These are phyloP conservation scores for Alternaria triticimaculans DNA, from an alignment of 2,329 filamentous ascomycete genomes.

Conservation along the genomic window DNA sequence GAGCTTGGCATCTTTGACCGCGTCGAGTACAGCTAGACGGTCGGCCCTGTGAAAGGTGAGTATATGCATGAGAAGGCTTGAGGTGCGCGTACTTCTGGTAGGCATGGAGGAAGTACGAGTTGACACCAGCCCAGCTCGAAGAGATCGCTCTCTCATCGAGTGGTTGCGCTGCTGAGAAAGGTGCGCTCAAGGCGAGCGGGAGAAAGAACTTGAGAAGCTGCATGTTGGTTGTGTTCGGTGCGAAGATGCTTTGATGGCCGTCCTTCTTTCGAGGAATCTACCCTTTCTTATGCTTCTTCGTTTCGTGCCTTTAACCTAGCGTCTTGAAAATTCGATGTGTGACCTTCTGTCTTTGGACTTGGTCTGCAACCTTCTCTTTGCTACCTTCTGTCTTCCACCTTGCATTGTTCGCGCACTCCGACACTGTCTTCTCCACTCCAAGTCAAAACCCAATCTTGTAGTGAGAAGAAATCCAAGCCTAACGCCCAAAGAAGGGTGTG, in stretches of 20 bases:
- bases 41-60: background rate
- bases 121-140: background rate
- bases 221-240: background rate
- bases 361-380: background rate
- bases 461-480: background rate
- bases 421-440: background rate
- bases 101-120: background rate
- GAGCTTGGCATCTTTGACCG: conserved; percentile 10
- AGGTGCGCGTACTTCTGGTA: background rate
- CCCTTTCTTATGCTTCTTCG: background rate
- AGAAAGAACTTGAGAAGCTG: background rate
- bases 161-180: background rate
- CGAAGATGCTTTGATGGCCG: background rate
- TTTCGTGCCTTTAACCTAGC: background rate
- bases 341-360: background rate
- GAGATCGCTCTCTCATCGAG: background rate
- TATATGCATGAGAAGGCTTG: background rate
- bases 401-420: background rate
- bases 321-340: background rate
- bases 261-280: background rate
- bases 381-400: background rate
- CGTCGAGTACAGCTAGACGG: background rate
- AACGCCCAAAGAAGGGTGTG: background rate
- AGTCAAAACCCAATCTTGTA: background rate
- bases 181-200: background rate